These are phyloP conservation scores for Serendipita sp. DNA, from an alignment of 768 basidiomycete species.

Conservation along the genomic window DNA sequence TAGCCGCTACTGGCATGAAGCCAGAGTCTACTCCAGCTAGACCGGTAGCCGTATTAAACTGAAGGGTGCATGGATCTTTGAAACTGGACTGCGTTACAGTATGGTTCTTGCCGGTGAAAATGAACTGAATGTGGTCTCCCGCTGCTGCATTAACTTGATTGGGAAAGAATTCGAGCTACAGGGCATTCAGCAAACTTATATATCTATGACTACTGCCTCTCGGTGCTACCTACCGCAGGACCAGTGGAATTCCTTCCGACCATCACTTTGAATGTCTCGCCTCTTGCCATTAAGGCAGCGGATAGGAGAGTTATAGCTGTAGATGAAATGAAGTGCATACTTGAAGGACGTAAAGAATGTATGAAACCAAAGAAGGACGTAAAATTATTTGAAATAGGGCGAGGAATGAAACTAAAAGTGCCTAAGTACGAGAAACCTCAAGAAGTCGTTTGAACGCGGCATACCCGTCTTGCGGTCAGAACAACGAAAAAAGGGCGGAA, in stretches of 20 bases:
- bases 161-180: constrained; percentile 30
- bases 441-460: too few species aligned
- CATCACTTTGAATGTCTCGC: background rate
- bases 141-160: constrained; percentile 21
- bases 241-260: background rate
- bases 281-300: too few species aligned
- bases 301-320: too few species aligned
- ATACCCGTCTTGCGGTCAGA: too few species aligned
- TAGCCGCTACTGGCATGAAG: constrained; percentile 30
- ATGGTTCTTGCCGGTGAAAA: constrained; percentile 23
- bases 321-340: too few species aligned
- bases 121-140: constrained; percentile 37
- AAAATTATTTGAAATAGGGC: too few species aligned
- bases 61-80: constrained; percentile 9
- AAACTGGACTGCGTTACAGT: constrained; percentile 37
- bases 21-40: constrained; percentile 25
- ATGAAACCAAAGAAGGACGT: too few species aligned
- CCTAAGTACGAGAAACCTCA: too few species aligned
- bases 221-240: background rate
- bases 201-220: background rate
- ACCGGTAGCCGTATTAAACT: background rate
- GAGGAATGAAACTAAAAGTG: too few species aligned
- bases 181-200: constrained; percentile 12
- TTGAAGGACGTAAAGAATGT: too few species aligned
- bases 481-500: too few species aligned